Percentiles rank a stretch among this genome's conserved stretches.
Evolutionary conservation across 1,284 basidiomycete species (phyloP).

Genomic region (Boletus sp.): DNA sequence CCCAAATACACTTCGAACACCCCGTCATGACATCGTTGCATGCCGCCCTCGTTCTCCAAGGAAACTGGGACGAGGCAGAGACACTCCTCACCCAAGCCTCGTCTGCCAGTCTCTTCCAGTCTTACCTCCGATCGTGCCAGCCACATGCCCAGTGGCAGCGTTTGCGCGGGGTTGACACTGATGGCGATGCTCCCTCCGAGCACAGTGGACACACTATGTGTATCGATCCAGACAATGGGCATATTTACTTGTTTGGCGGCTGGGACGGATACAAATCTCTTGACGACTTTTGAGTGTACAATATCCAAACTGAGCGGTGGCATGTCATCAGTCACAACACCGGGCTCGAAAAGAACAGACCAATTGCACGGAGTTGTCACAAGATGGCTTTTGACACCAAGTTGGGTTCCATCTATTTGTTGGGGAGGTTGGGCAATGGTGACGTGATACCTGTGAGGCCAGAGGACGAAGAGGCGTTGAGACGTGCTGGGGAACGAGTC

Average conservation of each 20-base stretch:
- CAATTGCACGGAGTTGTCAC: slow-evolving; percentile 76
- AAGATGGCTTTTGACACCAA: slow-evolving; percentile 80
- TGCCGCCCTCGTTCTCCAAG: slow-evolving; percentile 65
- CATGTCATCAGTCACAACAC: slow-evolving; percentile 60
- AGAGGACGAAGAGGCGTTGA: slow-evolving; percentile 28
- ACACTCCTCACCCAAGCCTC: slow-evolving; percentile 54
- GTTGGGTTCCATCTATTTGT: slow-evolving; percentile 73
- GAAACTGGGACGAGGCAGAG: slow-evolving; percentile 67
- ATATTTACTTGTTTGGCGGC: slow-evolving; percentile 81
- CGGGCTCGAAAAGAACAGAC: slow-evolving; percentile 62
- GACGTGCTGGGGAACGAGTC: slow-evolving; percentile 31
- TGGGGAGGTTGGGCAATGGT: slow-evolving; percentile 63
- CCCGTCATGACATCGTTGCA: slow-evolving; percentile 72
- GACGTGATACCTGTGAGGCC: slow-evolving; percentile 42
- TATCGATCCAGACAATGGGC: slow-evolving; percentile 64
- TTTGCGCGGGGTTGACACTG: slow-evolving; percentile 57
- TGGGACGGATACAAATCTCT: slow-evolving; percentile 77
- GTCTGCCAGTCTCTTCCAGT: slow-evolving; percentile 58
- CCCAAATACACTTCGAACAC: slow-evolving; percentile 67
- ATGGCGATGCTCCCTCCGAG: slow-evolving; percentile 63
- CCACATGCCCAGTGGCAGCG: slow-evolving; percentile 62
- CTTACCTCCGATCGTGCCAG: slow-evolving; percentile 59
- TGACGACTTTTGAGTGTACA: slow-evolving; percentile 83
- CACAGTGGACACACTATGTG: slow-evolving; percentile 86
- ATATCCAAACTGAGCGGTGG: slow-evolving; percentile 68